A percentile compares a stretch with the other conserved stretches of the same genome.
Evolutionary conservation across 116 monocot species (phyloP).

Genomic region (Phalaenopsis hybrid): DNA sequence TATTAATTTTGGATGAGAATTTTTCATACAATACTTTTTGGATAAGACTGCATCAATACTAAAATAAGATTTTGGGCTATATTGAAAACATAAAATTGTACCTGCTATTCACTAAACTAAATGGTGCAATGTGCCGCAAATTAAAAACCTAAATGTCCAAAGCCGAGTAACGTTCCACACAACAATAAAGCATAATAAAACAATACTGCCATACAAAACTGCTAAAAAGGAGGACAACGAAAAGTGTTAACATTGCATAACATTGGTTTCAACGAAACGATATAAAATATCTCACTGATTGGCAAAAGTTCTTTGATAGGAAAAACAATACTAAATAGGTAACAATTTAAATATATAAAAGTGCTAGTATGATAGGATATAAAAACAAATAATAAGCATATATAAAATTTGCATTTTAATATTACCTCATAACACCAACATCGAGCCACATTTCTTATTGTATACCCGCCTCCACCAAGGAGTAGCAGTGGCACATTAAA

Average conservation of each 20-base stretch:
- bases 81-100: too few species aligned
- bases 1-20: too few species aligned
- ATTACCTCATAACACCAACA: slow-evolving; percentile 97
- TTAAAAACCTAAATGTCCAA: neutral
- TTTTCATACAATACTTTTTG: too few species aligned
- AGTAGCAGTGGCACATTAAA: slow-evolving; percentile 85
- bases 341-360: neutral
- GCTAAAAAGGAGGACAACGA: neutral
- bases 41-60: too few species aligned
- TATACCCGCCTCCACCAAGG: slow-evolving; percentile 88
- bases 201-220: too few species aligned
- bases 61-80: too few species aligned
- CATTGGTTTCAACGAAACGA: neutral
- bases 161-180: neutral
- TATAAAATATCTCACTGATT: too few species aligned
- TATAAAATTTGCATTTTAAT: neutral
- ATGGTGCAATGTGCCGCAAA: too few species aligned
- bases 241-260: neutral
- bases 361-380: neutral
- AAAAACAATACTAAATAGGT: neutral
- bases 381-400: neutral
- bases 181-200: neutral
- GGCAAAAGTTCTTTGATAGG: too few species aligned
- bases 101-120: too few species aligned
- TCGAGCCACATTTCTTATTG: slow-evolving; percentile 86